A percentile compares a stretch with the other conserved stretches of the same genome.
Conservation (phyloP, 1,284 basidiomycete genomes). For the Filobasidium uniguttulatum region DNA sequence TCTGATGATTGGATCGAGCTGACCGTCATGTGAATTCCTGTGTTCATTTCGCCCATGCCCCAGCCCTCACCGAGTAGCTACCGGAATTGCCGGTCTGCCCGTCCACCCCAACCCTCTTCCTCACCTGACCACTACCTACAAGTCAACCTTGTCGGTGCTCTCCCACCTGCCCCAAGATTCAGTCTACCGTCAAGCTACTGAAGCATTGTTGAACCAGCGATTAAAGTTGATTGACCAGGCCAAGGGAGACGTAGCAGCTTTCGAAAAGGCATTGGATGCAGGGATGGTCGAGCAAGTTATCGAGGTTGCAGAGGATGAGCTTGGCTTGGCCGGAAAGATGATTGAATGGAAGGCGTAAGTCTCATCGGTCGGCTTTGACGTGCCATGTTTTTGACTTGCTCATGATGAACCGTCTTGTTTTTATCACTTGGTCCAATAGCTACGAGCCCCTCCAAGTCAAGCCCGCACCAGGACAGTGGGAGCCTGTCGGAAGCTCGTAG, state of each 20-base stretch:
- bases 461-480: constrained; percentile 68
- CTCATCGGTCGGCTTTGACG: background rate
- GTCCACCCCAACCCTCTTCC: constrained; percentile 54
- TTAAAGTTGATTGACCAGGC: constrained; percentile 58
- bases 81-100: constrained; percentile 53
- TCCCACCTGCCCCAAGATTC: constrained; percentile 58
- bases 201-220: constrained; percentile 73
- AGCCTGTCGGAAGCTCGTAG: constrained; percentile 12
- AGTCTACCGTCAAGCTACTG: constrained; percentile 80
- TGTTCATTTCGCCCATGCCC: background rate
- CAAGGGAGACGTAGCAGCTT: constrained; percentile 50
- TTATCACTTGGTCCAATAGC: constrained; percentile 37
- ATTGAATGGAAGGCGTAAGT: constrained; percentile 92
- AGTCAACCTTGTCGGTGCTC: constrained; percentile 60
- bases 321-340: constrained; percentile 67
- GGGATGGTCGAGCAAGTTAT: constrained; percentile 40
- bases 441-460: constrained; percentile 78
- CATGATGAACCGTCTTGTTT: constrained; percentile 13
- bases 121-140: constrained; percentile 60
- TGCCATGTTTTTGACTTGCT: background rate
- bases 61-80: constrained; percentile 52
- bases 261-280: constrained; percentile 48
- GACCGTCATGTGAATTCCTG: constrained; percentile 26
- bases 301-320: constrained; percentile 70
- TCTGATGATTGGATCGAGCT: constrained; percentile 18